phyloP scores from a whole-genome alignment of 2,329 filamentous ascomycete genomes.

The Penicillium sp. region DNA sequence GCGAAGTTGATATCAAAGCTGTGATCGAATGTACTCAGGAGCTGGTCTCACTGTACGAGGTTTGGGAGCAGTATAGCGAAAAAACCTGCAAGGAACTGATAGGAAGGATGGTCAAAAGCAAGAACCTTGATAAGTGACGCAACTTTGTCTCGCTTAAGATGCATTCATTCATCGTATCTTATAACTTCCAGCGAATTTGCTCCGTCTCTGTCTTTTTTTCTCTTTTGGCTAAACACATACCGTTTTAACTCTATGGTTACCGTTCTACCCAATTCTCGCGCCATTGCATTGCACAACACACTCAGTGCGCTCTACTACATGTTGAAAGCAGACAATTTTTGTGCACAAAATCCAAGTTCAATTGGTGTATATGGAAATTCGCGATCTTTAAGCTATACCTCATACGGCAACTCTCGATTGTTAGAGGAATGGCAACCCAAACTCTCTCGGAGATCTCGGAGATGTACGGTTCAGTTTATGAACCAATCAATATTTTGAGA shows the following conservation, averaged over 20 bases:
- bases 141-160: neutral
- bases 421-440: neutral
- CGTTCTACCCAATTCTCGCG: too few species aligned
- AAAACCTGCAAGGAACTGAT: constrained; percentile 66
- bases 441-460: neutral
- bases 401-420: too few species aligned
- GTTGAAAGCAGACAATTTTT: too few species aligned
- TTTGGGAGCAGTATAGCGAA: constrained; percentile 67
- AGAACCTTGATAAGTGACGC: constrained; percentile 57
- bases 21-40: constrained; percentile 91
- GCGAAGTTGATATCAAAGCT: constrained; percentile 77
- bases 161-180: neutral
- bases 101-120: constrained; percentile 62
- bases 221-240: too few species aligned
- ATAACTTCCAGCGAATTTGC: too few species aligned
- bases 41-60: constrained; percentile 83
- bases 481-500: neutral
- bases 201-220: too few species aligned
- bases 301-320: too few species aligned
- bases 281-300: too few species aligned
- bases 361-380: too few species aligned
- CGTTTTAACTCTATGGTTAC: too few species aligned
- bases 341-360: too few species aligned
- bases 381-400: neutral
- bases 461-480: neutral